These are phyloP conservation scores for Colletotrichum trifolii DNA, from an alignment of 2,329 filamentous ascomycete genomes.

Conservation along the genomic window DNA sequence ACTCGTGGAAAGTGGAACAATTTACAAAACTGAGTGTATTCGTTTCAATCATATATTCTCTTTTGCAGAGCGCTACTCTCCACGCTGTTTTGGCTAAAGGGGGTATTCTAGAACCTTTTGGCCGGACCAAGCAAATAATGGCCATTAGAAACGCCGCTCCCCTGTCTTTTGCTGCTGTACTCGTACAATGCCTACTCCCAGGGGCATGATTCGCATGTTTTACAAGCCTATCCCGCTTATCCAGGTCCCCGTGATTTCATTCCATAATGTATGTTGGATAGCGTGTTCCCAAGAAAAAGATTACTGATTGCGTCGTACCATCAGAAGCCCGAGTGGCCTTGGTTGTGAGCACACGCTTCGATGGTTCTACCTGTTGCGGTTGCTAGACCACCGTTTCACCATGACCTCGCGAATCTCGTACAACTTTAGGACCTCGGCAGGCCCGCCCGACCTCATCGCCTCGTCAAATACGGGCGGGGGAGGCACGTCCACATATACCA, in stretches of 20 bases:
- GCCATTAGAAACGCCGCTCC: constrained; percentile 18
- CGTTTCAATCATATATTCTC: constrained; percentile 12
- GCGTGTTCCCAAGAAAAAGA: no score
- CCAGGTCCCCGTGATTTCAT: no score
- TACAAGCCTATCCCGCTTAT: no score
- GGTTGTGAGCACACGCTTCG: no score
- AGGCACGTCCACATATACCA: constrained; percentile 93
- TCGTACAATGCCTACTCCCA: constrained; percentile 25
- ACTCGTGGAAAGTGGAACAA: constrained; percentile 17
- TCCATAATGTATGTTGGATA: no score
- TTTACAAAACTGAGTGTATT: constrained; percentile 12
- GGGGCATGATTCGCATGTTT: not conserved
- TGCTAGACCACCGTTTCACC: constrained; percentile 85
- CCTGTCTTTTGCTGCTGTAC: constrained; percentile 11
- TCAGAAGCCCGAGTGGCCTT: no score
- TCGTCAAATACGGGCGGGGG: constrained; percentile 65
- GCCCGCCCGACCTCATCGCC: constrained; percentile 59
- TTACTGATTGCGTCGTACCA: no score
- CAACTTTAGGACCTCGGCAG: constrained; percentile 71
- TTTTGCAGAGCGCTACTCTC: not conserved
- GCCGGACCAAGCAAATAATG: not conserved
- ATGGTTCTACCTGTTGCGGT: constrained; percentile 68
- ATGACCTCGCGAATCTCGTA: constrained; percentile 86
- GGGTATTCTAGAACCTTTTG: constrained; percentile 26
- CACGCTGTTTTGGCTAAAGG: not conserved